These are phyloP conservation scores for Candida piceae DNA, from an alignment of 805 yeast genomes.

Conservation along the genomic window DNA sequence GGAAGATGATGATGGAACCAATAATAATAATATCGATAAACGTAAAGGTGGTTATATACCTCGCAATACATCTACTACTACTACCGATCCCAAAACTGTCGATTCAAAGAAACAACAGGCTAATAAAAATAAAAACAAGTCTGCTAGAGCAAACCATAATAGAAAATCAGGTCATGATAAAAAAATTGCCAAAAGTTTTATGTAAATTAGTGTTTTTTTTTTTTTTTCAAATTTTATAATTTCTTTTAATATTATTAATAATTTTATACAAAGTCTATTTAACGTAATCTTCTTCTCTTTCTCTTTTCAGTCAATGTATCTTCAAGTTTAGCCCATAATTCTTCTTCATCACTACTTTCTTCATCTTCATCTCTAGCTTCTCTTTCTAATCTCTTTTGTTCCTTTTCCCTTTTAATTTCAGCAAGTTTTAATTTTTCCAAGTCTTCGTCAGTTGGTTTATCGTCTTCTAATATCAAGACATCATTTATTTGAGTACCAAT, in stretches of 20 bases:
- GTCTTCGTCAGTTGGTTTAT: slow-evolving; percentile 27
- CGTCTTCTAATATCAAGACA: slow-evolving; percentile 46
- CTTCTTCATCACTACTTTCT: slow-evolving; percentile 30
- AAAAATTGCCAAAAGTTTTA: slow-evolving; percentile 34
- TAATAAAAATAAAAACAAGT: slow-evolving; percentile 51
- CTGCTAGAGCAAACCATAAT: slow-evolving; percentile 57
- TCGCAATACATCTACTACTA: background rate
- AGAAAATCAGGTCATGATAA: slow-evolving; percentile 58
- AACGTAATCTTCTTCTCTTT: slow-evolving; percentile 27
- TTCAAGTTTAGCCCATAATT: slow-evolving; percentile 29
- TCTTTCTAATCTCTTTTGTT: slow-evolving; percentile 28
- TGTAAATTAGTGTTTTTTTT: slow-evolving; percentile 2
- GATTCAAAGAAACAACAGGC: slow-evolving; percentile 33
- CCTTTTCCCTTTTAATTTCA: slow-evolving; percentile 30
- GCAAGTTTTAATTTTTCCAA: slow-evolving; percentile 27
- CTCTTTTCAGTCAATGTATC: slow-evolving; percentile 20
- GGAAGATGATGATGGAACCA: slow-evolving; percentile 7
- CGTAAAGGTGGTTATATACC: slow-evolving; percentile 3
- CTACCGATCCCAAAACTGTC: background rate
- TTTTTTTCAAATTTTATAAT: background rate
- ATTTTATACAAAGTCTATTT: too few relatives aligned
- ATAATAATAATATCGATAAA: slow-evolving; percentile 8
- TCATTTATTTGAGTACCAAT: slow-evolving; percentile 65
- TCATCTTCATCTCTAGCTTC: slow-evolving; percentile 34
- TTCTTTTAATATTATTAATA: slow-evolving; percentile 1